These are phyloP conservation scores for Coniella vitis DNA, from an alignment of 2,329 filamentous ascomycete species.

Conservation along the genomic window DNA sequence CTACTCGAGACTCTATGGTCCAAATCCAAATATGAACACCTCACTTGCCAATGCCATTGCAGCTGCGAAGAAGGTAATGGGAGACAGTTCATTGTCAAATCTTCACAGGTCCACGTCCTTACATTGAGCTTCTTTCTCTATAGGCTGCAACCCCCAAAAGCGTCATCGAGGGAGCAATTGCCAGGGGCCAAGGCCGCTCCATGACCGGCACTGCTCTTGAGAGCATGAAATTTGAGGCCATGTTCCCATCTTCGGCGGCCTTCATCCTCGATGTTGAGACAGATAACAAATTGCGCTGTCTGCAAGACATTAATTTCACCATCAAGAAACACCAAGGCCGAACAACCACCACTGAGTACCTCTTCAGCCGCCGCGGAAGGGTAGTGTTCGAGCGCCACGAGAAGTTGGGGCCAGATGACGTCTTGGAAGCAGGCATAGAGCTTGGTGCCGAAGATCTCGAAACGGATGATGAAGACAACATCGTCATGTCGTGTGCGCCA, in stretches of 20 bases:
- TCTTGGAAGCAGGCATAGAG: slow-evolving; percentile 79
- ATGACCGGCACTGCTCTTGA: slow-evolving; percentile 71
- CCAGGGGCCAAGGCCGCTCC: slow-evolving; percentile 80
- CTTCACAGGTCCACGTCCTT: neutral
- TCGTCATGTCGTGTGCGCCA: slow-evolving; percentile 66
- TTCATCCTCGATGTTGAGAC: slow-evolving; percentile 81
- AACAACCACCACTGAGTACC: slow-evolving; percentile 68
- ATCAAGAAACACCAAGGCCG: slow-evolving; percentile 67
- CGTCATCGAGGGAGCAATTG: slow-evolving; percentile 77
- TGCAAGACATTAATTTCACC: slow-evolving; percentile 65
- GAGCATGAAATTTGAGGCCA: slow-evolving; percentile 67
- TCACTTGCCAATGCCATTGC: slow-evolving; percentile 66
- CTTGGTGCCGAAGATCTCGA: slow-evolving; percentile 73
- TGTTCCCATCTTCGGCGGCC: slow-evolving; percentile 69
- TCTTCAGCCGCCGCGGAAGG: slow-evolving; percentile 77
- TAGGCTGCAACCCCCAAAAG: slow-evolving; percentile 68
- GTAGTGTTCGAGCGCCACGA: slow-evolving; percentile 57
- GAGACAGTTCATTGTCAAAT: neutral
- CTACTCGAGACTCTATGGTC: slow-evolving; percentile 70
- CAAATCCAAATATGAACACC: slow-evolving; percentile 67
- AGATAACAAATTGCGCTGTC: slow-evolving; percentile 66
- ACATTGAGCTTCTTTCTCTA: neutral
- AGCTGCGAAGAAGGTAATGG: slow-evolving; percentile 65
- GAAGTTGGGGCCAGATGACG: slow-evolving; percentile 55
- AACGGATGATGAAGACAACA: slow-evolving; percentile 57